Evolutionary conservation across 148 eudicot species (phyloP).

Genomic region (Vaccinium corymbosum): DNA sequence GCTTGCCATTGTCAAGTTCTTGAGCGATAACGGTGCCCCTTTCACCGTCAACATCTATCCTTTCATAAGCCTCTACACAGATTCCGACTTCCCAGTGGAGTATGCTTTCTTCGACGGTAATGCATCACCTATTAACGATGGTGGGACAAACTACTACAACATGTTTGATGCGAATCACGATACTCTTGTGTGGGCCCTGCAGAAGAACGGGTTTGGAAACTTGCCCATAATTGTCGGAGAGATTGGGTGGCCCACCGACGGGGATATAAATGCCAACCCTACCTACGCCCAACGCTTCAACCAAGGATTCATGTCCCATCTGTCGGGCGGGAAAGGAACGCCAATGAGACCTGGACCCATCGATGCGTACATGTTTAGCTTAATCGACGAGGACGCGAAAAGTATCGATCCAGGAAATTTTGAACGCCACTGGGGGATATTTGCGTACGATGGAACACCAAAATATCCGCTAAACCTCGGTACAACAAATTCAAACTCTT

Average conservation of each 20-base stretch:
- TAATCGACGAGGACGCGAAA: conserved; percentile 83
- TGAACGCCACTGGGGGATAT: conserved; percentile 92
- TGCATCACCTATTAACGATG: conserved; percentile 54
- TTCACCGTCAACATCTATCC: conserved; percentile 93
- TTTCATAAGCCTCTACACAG: conserved; percentile 72
- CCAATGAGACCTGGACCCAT: conserved; percentile 81
- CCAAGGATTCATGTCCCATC: conserved; percentile 81
- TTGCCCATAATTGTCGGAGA: conserved; percentile 81
- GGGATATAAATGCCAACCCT: conserved; percentile 68
- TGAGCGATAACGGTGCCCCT: conserved; percentile 57
- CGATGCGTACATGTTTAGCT: conserved; percentile 70
- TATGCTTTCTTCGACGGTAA: conserved; percentile 83
- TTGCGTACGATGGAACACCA: conserved; percentile 62
- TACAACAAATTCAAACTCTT: conserved; percentile 37
- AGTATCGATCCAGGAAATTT: conserved; percentile 80
- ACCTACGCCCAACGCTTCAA: conserved; percentile 65
- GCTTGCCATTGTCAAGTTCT: conserved; percentile 60
- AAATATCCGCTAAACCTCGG: conserved; percentile 68
- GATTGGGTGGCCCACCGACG: conserved; percentile 93
- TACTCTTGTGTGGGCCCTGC: conserved; percentile 82
- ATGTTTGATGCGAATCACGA: conserved; percentile 94
- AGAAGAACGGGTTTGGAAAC: conserved; percentile 66
- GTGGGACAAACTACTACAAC: conserved; percentile 65
- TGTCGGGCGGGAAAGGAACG: conserved; percentile 70
- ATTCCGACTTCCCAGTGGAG: conserved; percentile 68